A percentile compares a stretch with the other conserved stretches of the same genome.
phyloP scores from a whole-genome alignment of 345 rosid genomes.

The Corchorus olitorius region DNA sequence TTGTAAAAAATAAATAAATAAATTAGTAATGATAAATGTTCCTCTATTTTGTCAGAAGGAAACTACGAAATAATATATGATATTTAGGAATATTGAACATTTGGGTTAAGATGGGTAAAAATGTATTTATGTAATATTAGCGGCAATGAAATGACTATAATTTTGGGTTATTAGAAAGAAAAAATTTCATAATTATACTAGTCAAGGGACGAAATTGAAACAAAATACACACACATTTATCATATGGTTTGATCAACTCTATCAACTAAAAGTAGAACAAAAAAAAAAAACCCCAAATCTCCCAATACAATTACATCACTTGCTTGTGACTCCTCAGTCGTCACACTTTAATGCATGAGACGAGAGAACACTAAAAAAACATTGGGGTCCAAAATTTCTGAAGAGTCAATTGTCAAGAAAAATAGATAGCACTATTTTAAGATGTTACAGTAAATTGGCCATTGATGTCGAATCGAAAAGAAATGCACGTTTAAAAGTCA shows the following conservation, averaged over 20 bases:
- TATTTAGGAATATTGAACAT: too few relatives aligned
- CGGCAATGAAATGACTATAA: too few relatives aligned
- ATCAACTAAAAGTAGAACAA: background rate
- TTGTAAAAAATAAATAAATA: too few relatives aligned
- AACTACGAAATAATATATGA: too few relatives aligned
- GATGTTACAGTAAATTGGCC: constrained; percentile 1
- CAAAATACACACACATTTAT: background rate
- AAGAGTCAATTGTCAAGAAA: background rate
- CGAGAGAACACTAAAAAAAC: background rate
- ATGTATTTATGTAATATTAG: too few relatives aligned
- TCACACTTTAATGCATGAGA: background rate
- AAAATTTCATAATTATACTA: too few relatives aligned
- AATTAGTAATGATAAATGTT: too few relatives aligned
- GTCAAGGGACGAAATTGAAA: background rate
- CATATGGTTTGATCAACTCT: background rate
- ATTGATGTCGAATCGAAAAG: background rate
- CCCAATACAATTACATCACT: background rate
- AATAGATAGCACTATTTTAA: background rate
- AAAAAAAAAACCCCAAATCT: background rate
- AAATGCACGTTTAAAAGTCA: constrained; percentile 12
- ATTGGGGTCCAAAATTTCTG: background rate
- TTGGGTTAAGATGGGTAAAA: too few relatives aligned
- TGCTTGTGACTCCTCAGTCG: background rate
- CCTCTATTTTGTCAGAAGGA: too few relatives aligned
- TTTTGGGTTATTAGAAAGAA: too few relatives aligned